Evolutionary conservation across 1,284 basidiomycete genomes (phyloP), one percentile per base, ranked within the genome.

Genomic region (Leccinum variabile): DNA sequence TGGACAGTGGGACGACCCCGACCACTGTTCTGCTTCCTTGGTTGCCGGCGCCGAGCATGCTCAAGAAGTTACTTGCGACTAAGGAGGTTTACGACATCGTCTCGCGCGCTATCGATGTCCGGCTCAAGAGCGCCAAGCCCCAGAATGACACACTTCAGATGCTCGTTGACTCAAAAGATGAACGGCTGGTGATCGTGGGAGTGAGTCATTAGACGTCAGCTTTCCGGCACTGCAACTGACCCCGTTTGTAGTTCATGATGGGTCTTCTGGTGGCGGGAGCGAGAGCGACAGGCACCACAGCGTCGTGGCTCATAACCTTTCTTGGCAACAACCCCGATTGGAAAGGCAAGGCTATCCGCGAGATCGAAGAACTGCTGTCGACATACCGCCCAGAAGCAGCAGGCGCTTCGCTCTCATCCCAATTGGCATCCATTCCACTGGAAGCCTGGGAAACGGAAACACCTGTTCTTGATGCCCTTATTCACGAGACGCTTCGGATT

Each of bases 251-350:
- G 88, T 91, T 91, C 73, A 88, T 90, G 60, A 90, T 91, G 86
- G 89, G 89, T 37, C 76, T 91, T 9, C 78, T 91, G 59, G 86
- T 89, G 61, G 89, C 89, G 35, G 89, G 89, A 18, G 85, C 89
- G 53, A 82, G 89, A 69, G 88, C 89, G 16, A 91, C 89, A 55
- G 89, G 89, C 5, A 87, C 87, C 14, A 88, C 88, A 81, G 89
- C 87, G 33, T 89, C 86, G 30, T 91, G 89, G 89, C 73, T 91
- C 55, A 76, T 86, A 64, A 87, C 85, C 28, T 91, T 84, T 73
- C 80, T 91, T 46, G 87, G 85, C 35, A 83, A 82, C 33, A 81
- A 90, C 68, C 77, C 78, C 33, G 82, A 86, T 64, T 91, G 88
- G 88, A 79, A 81, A 57, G 72, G 73, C 54, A 84, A 82, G 73